phyloP scores from a whole-genome alignment of 306 rosid species.

The Abrus pulchellus region DNA sequence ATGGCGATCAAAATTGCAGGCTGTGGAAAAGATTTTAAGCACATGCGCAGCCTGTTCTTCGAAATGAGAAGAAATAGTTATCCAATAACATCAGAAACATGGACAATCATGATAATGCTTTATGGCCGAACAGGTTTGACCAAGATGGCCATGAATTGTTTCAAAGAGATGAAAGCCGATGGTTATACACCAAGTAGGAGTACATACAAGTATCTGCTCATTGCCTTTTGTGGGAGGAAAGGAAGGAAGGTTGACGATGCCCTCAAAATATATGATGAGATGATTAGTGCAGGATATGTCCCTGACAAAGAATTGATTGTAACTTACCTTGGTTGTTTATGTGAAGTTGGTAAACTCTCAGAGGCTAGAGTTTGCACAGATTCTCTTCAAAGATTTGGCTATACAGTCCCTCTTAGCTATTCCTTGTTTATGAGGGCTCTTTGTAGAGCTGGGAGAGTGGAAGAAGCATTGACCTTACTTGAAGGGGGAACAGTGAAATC shows the following conservation, averaged over 20 bases:
- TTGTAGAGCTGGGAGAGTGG: slow-evolving; percentile 76
- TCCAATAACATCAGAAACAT: slow-evolving; percentile 76
- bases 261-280: slow-evolving; percentile 60
- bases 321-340: slow-evolving; percentile 77
- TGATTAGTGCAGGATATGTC: slow-evolving; percentile 61
- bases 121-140: slow-evolving; percentile 92
- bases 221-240: slow-evolving; percentile 74
- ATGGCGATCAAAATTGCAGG: slow-evolving; percentile 91
- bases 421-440: slow-evolving; percentile 79
- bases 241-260: slow-evolving; percentile 89
- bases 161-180: slow-evolving; percentile 75
- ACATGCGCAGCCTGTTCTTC: slow-evolving; percentile 81
- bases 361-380: slow-evolving; percentile 75
- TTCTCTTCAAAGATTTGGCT: slow-evolving; percentile 66
- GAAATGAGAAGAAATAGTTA: slow-evolving; percentile 83
- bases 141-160: slow-evolving; percentile 71
- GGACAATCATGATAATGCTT: slow-evolving; percentile 93
- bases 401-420: slow-evolving; percentile 60
- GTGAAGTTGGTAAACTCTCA: slow-evolving; percentile 66
- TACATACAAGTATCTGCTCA: slow-evolving; percentile 84
- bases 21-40: slow-evolving; percentile 84
- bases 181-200: slow-evolving; percentile 67
- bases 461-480: slow-evolving; percentile 71
- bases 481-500: slow-evolving; percentile 59
- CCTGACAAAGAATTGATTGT: slow-evolving; percentile 86